Conservation (phyloP, 2,329 filamentous ascomycete genomes). For the Ceratocystis ficicola region DNA sequence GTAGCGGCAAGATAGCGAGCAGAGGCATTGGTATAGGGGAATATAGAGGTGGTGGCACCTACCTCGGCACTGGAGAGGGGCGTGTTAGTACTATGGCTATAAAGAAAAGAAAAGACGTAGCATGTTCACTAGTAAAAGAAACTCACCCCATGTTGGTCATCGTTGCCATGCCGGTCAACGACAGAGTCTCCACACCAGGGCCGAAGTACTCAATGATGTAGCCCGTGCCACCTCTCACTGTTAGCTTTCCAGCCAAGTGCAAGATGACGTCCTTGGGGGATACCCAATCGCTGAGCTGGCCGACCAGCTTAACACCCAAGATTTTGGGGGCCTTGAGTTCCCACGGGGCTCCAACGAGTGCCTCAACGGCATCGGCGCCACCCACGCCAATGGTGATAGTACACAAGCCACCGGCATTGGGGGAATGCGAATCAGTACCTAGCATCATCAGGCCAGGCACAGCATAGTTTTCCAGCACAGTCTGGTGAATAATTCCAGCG, state of each 20-base stretch:
- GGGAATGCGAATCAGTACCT: conserved; percentile 92
- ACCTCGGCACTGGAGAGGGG: conserved; percentile 48
- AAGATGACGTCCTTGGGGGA: conserved; percentile 94
- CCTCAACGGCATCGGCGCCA: conserved; percentile 93
- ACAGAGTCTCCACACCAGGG: conserved; percentile 76
- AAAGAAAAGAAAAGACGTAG: not conserved
- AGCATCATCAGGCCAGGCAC: conserved; percentile 98
- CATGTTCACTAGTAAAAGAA: not conserved
- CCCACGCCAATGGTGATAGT: conserved; percentile 95
- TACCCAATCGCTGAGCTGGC: conserved; percentile 78
- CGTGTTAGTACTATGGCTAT: not conserved
- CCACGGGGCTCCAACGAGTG: conserved; percentile 91
- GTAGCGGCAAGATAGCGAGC: conserved; percentile 78
- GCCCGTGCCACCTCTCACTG: conserved; percentile 85
- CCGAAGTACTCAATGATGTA: conserved; percentile 93
- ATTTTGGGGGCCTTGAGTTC: conserved; percentile 91
- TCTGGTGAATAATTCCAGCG: conserved; percentile 94
- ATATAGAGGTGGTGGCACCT: conserved; percentile 88
- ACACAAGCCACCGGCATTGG: conserved; percentile 88
- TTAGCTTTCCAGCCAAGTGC: conserved; percentile 74
- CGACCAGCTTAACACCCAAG: conserved; percentile 71
- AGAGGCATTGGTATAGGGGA: conserved; percentile 80
- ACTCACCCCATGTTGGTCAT: conserved; percentile 66
- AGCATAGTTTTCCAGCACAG: conserved; percentile 93
- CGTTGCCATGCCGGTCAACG: conserved; percentile 86